Evolutionary conservation across 169 alveolate genomes (phyloP).

Genomic region (Cryptosporidium canis): DNA sequence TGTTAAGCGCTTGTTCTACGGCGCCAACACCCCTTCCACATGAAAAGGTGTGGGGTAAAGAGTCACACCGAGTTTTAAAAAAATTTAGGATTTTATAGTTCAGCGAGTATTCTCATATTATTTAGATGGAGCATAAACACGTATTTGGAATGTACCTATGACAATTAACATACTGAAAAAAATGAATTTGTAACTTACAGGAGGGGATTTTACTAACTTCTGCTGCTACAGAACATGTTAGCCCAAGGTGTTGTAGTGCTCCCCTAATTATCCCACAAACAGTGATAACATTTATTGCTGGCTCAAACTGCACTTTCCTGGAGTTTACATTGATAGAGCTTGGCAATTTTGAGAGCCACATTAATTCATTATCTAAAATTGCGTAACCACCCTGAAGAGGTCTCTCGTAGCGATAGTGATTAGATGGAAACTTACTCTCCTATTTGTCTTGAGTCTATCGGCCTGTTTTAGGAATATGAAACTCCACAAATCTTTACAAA

Average conservation of each 20-base stretch:
- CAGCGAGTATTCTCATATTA: neutral
- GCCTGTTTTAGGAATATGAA: conserved; percentile 78
- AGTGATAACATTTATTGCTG: conserved; percentile 73
- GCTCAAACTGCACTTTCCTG: conserved; percentile 50
- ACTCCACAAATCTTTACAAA: conserved; percentile 78
- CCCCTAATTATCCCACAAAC: conserved; percentile 79
- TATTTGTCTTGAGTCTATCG: conserved; percentile 78
- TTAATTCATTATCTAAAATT: conserved; percentile 70
- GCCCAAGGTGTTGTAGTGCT: conserved; percentile 76
- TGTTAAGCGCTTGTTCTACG: neutral
- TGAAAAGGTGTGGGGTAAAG: conserved; percentile 42
- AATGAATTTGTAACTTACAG: conserved; percentile 63
- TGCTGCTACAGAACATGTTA: conserved; percentile 77
- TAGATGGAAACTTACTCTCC: conserved; percentile 52
- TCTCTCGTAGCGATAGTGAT: neutral
- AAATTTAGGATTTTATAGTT: neutral
- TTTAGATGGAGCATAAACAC: conserved; percentile 70
- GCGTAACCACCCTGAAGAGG: conserved; percentile 76
- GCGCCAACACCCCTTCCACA: conserved; percentile 43
- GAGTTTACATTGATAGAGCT: neutral
- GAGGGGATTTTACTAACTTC: conserved; percentile 74
- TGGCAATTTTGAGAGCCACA: conserved; percentile 75
- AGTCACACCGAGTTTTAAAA: neutral
- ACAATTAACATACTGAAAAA: neutral
- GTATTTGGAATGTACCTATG: conserved; percentile 67